Evolutionary conservation across 73 alveolate species (phyloP).

Genomic region (Tetrahymena elliotti): DNA sequence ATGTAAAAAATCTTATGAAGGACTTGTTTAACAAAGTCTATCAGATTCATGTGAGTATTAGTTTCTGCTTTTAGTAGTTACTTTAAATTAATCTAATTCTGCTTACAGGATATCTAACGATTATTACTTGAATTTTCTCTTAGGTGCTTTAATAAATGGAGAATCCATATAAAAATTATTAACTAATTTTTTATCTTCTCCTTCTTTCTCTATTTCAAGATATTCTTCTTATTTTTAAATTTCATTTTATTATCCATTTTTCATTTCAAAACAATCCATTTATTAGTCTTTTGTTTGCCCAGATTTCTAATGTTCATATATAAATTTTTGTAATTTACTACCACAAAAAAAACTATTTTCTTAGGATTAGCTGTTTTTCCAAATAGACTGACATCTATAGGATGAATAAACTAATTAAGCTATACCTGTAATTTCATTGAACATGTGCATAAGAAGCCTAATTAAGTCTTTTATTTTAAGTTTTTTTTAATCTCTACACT

Average conservation of each 20-base stretch:
- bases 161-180: neutral
- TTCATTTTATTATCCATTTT: neutral
- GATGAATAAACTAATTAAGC: neutral
- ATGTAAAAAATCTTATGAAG: neutral
- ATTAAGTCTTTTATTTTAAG: neutral
- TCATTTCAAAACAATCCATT: neutral
- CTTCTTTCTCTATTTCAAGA: neutral
- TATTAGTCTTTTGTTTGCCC: neutral
- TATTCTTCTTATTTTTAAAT: neutral
- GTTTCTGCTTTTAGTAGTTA: neutral
- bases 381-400: neutral
- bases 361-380: neutral
- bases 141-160: neutral
- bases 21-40: neutral
- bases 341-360: neutral
- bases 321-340: neutral
- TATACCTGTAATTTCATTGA: neutral
- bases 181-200: neutral
- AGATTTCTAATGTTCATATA: neutral
- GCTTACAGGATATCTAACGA: neutral
- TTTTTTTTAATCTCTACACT: neutral
- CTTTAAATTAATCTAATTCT: neutral
- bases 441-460: neutral
- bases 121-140: neutral
- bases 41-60: neutral